A percentile compares a stretch with the other conserved stretches of the same genome.
Conservation (phyloP, 2,329 filamentous ascomycete species). For the Beauveria scarabaeidicola region DNA sequence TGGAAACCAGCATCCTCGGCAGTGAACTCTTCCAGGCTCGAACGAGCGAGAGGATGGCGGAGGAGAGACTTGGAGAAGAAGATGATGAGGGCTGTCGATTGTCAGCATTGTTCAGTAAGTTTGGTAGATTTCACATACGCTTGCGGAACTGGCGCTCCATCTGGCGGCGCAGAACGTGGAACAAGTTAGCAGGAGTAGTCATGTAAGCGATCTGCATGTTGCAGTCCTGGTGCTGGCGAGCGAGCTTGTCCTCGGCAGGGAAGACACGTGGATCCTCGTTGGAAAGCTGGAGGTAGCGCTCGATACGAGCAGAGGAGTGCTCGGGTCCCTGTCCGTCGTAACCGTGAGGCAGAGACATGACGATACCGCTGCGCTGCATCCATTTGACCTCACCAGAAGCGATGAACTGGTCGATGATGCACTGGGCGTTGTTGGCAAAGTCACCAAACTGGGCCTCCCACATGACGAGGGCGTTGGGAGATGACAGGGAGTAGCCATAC, state of each 20-base stretch:
- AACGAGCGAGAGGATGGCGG: constrained; percentile 87
- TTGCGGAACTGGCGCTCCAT: constrained; percentile 99
- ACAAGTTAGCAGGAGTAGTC: constrained; percentile 92
- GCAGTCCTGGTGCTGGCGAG: constrained; percentile 97
- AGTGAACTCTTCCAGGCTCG: constrained; percentile 81
- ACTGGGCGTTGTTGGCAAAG: constrained; percentile 99
- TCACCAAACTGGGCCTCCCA: constrained; percentile 99
- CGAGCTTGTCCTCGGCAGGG: constrained; percentile 79
- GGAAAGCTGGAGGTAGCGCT: constrained; percentile 93
- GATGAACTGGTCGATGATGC: constrained; percentile 98
- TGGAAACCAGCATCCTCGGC: constrained; percentile 80
- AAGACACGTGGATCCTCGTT: constrained; percentile 96
- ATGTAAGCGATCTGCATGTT: constrained; percentile 99
- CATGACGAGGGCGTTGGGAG: constrained; percentile 94
- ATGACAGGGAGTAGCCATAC: constrained; percentile 96
- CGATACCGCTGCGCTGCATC: constrained; percentile 94
- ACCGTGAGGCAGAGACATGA: constrained; percentile 93
- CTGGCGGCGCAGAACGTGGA: constrained; percentile 92
- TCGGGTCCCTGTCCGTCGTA: constrained; percentile 98
- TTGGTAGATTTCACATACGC: constrained; percentile 52
- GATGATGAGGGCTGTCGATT: constrained; percentile 65
- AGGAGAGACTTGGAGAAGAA: constrained; percentile 99
- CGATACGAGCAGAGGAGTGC: constrained; percentile 94
- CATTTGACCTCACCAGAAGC: constrained; percentile 97
- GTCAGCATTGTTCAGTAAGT: not conserved